Evolutionary conservation across 2,329 filamentous ascomycete genomes (phyloP).

Genomic region (Aspergillus novofumigatus): DNA sequence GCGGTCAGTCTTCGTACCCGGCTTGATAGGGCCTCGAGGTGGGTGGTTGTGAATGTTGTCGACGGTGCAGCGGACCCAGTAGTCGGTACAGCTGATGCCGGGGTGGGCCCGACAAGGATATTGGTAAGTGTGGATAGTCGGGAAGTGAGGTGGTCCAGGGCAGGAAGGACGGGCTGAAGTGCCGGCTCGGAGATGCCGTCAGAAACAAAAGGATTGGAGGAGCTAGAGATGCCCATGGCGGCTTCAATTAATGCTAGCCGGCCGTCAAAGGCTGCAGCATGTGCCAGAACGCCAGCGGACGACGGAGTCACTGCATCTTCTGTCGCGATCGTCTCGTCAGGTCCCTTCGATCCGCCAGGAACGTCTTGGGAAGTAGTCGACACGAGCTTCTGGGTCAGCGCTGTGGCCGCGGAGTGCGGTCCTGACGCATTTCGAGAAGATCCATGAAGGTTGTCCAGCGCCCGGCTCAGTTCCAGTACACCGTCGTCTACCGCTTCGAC

Average conservation of each 20-base stretch:
- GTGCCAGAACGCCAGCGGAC: conserved; percentile 59
- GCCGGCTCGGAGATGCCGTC: conserved; percentile 48
- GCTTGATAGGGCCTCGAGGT: conserved; percentile 42
- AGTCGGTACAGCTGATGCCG: conserved; percentile 23
- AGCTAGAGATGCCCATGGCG: conserved; percentile 71
- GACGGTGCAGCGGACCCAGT: conserved; percentile 16
- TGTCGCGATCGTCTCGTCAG: conserved; percentile 4
- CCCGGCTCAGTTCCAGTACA: conserved; percentile 65
- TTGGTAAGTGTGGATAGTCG: conserved; percentile 70
- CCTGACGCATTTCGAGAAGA: conserved; percentile 24
- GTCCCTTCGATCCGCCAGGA: background rate
- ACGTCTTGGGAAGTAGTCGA: conserved; percentile 8
- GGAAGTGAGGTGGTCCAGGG: conserved; percentile 73
- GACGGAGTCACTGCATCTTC: conserved; percentile 10
- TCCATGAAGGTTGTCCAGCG: conserved; percentile 61
- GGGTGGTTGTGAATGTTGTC: conserved; percentile 34
- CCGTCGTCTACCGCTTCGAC: conserved; percentile 49
- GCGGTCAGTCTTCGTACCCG: conserved; percentile 42
- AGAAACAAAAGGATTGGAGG: conserved; percentile 53
- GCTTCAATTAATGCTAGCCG: conserved; percentile 76
- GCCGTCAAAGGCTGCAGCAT: conserved; percentile 82
- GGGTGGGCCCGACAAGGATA: conserved; percentile 36
- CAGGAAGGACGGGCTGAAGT: conserved; percentile 69
- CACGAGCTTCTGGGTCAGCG: conserved; percentile 33
- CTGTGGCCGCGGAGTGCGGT: conserved; percentile 31